These are phyloP conservation scores for Solioccasus polychromus DNA, from an alignment of 768 basidiomycete genomes.

Conservation along the genomic window DNA sequence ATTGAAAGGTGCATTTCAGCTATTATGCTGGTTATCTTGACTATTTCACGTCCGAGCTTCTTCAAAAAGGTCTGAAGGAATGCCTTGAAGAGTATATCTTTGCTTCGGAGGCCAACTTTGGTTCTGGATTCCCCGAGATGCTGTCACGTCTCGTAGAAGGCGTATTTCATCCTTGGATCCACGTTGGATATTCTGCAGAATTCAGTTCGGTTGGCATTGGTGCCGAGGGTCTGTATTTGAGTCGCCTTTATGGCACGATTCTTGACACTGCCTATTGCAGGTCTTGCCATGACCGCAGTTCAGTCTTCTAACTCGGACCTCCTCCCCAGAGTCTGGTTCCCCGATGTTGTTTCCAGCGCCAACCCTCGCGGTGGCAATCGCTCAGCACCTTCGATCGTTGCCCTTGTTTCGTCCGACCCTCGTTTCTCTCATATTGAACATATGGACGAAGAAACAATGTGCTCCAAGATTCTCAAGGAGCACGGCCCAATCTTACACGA, in stretches of 20 bases:
- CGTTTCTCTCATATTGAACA: conserved; percentile 26
- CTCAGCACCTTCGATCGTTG: conserved; percentile 47
- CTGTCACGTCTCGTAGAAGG: conserved; percentile 54
- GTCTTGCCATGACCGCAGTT: conserved; percentile 51
- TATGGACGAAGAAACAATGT: conserved; percentile 31
- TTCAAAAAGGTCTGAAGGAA: conserved; percentile 39
- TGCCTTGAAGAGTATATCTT: conserved; percentile 60
- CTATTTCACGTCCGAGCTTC: conserved; percentile 48
- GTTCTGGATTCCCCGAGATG: conserved; percentile 37
- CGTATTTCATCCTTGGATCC: conserved; percentile 63
- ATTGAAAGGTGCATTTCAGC: conserved; percentile 28
- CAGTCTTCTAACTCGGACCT: conserved; percentile 17
- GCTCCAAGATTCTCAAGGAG: conserved; percentile 24
- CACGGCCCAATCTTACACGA: conserved; percentile 38
- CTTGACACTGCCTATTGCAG: conserved; percentile 32
- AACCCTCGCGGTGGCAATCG: conserved; percentile 13
- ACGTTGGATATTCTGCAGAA: conserved; percentile 60
- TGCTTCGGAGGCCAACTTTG: conserved; percentile 44
- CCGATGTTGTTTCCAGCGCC: conserved; percentile 15
- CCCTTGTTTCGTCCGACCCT: conserved; percentile 52
- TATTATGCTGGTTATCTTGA: conserved; percentile 57
- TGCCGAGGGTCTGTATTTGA: conserved; percentile 50
- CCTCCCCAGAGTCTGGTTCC: conserved; percentile 22
- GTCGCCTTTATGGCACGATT: conserved; percentile 36
- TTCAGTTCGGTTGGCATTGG: conserved; percentile 57